Conservation (phyloP, 1,139 yeast species). For the Zygosaccharomyces sapae region DNA sequence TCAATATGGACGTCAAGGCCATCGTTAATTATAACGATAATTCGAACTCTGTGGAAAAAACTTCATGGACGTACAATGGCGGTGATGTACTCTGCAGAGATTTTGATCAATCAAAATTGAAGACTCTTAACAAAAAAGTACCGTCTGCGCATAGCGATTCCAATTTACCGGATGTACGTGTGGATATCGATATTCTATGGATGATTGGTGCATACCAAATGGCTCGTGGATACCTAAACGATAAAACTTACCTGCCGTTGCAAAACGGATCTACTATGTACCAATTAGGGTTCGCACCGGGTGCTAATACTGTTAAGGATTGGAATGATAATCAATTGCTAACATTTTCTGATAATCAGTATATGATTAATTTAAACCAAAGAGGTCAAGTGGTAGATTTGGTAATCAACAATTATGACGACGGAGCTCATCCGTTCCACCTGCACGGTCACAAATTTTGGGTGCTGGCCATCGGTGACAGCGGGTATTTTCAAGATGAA, state of each 20-base stretch:
- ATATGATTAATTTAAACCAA: constrained; percentile 49
- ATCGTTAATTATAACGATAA: constrained; percentile 34
- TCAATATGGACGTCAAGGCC: constrained; percentile 39
- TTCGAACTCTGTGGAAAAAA: constrained; percentile 12
- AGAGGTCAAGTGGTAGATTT: constrained; percentile 59
- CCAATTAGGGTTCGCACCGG: constrained; percentile 15
- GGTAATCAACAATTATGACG: constrained; percentile 65
- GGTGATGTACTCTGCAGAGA: constrained; percentile 37
- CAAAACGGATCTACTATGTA: constrained; percentile 41
- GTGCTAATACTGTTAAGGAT: constrained; percentile 38
- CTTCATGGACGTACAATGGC: constrained; percentile 31
- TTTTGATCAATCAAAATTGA: constrained; percentile 33
- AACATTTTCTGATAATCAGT: constrained; percentile 46
- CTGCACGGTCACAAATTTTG: constrained; percentile 81
- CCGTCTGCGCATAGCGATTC: constrained; percentile 24
- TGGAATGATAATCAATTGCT: constrained; percentile 15
- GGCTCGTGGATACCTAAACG: constrained; percentile 50
- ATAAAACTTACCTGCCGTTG: constrained; percentile 46
- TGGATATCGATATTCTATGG: constrained; percentile 27
- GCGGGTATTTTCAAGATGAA: constrained; percentile 41
- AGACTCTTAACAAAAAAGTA: constrained; percentile 29
- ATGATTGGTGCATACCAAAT: constrained; percentile 43
- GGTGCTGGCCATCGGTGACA: constrained; percentile 52
- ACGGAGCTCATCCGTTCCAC: constrained; percentile 85
- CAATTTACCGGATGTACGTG: constrained; percentile 23